phyloP scores from a whole-genome alignment of 805 yeast species.

The Limtongozyma cylindracea region DNA sequence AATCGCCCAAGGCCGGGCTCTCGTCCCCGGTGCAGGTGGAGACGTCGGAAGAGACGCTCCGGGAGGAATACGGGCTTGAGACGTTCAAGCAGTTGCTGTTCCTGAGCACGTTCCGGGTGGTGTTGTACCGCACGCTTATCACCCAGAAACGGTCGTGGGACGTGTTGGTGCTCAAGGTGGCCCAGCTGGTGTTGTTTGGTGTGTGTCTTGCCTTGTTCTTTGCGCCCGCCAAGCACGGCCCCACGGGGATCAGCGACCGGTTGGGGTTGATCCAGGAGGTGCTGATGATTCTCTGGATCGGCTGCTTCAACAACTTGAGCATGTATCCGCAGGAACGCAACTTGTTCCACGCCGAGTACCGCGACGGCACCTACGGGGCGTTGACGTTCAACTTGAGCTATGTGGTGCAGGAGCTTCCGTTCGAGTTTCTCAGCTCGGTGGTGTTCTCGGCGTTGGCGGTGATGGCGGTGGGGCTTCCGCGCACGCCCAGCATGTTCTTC shows the following conservation, averaged over 20 bases:
- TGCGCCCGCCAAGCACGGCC: conserved; percentile 11
- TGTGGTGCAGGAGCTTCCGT: conserved; percentile 36
- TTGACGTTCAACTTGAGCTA: conserved; percentile 37
- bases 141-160: conserved; percentile 17
- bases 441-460: conserved; percentile 37
- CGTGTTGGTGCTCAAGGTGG: conserved; percentile 33
- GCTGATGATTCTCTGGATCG: conserved; percentile 48
- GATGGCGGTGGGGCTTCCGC: conserved; percentile 48
- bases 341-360: conserved; percentile 55
- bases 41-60: conserved; percentile 7
- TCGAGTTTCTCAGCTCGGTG: conserved; percentile 32
- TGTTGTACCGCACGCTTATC: conserved; percentile 9
- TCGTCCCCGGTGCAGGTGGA: conserved; percentile 1
- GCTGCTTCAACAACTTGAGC: conserved; percentile 56
- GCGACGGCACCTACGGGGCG: conserved; percentile 45
- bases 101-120: conserved; percentile 6
- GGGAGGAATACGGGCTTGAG: conserved; percentile 1
- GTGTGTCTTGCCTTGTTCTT: conserved; percentile 42
- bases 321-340: conserved; percentile 52
- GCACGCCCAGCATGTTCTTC: conserved; percentile 43
- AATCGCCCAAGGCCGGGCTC: conserved; percentile 8
- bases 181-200: conserved; percentile 40
- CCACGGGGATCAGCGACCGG: conserved; percentile 33
- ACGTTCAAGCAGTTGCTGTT: conserved; percentile 3
- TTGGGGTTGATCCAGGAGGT: conserved; percentile 59